phyloP scores from a whole-genome alignment of 805 yeast species.

The Wickerhamiella azymoides region DNA sequence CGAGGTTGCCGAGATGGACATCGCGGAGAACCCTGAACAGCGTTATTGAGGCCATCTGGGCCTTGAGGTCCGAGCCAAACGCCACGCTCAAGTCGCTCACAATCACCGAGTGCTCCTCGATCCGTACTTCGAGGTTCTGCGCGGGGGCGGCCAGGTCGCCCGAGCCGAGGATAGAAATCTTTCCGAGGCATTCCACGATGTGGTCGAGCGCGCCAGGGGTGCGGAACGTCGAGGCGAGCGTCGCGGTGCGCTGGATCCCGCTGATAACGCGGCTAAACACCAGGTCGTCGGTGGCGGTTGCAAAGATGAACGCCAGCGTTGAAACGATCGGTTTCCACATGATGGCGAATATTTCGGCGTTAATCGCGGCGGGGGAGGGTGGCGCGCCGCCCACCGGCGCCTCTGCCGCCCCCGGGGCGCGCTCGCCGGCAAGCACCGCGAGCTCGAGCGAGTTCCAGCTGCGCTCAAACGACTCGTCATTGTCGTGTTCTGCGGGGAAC shows the following conservation, averaged over 20 bases:
- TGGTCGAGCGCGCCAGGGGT: constrained; percentile 46
- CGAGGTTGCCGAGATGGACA: constrained; percentile 38
- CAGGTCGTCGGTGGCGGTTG: constrained; percentile 82
- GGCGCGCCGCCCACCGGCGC: too few species aligned
- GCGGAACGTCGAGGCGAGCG: constrained; percentile 53
- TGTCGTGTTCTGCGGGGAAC: constrained; percentile 96
- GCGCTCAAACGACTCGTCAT: constrained; percentile 84
- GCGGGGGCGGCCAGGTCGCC: constrained; percentile 23
- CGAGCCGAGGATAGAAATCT: constrained; percentile 51
- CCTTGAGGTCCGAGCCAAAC: constrained; percentile 83
- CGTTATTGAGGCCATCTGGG: constrained; percentile 78
- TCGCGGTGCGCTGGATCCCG: constrained; percentile 73
- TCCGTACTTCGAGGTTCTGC: constrained; percentile 25
- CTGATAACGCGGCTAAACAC: constrained; percentile 77
- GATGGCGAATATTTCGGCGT: constrained; percentile 52
- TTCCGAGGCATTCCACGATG: constrained; percentile 51
- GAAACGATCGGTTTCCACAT: constrained; percentile 52
- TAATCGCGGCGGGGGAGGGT: constrained; percentile 30
- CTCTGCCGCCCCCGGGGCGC: too few species aligned
- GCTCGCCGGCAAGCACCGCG: constrained; percentile 16
- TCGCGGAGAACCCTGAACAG: constrained; percentile 45
- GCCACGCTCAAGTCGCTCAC: constrained; percentile 72
- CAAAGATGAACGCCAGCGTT: constrained; percentile 64
- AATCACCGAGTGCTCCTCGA: constrained; percentile 37
- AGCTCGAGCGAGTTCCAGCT: constrained; percentile 30